Base-by-base conservation (phyloP, 2,329 filamentous ascomycete genomes). In the Sclerotinia spermophila region DNA sequence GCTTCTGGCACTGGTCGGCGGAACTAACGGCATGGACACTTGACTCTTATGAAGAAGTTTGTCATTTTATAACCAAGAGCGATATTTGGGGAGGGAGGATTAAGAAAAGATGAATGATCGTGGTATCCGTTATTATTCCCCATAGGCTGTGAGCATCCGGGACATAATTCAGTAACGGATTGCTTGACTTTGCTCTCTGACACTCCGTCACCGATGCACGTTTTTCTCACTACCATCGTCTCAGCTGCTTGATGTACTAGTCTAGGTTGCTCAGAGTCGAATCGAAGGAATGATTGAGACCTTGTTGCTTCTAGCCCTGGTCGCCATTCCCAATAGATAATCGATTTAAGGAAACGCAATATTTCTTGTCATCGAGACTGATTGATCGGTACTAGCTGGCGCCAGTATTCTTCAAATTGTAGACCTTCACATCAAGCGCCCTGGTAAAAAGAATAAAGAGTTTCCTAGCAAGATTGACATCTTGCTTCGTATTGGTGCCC, bases 161-260 rank as follows among this genome's bases (percentile, higher is more conserved):
- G 67, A 44, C 58, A 69, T 51, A 35, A 8, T 64, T 44, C 55
- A 8, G 35, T 69, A 30, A 59, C n/a, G n/a, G n/a, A n/a, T 65
- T 53, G 24, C 27, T 55, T 44, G 45, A 69, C 42, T 27, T 64
- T 64, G 24, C n/a, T 64, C 6, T 33, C 24, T 30, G 40, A 65
- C 19, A 11, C n/a, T n/a, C 15, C 15, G n/a, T 64, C 58, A 38
- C 42, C 67, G 19, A 48, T 15, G 17, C 30, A 15, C 17, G 15
- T 42, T 15, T 51, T 69, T 13, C 30, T 53, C 44, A 24, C 44
- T 38, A 13, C n/a, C 44, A 69, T 64, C 15, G 42, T 11, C 17
- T 55, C 44, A 15, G 27, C 58, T 55, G 10, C 5, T 33, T 30
- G 48, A 0, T 27, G 30, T 17, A 61, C 66, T 24, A 40, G n/a